phyloP scores from a whole-genome alignment of 78 protist species.

The Dictyostelium brefeldianum region DNA sequence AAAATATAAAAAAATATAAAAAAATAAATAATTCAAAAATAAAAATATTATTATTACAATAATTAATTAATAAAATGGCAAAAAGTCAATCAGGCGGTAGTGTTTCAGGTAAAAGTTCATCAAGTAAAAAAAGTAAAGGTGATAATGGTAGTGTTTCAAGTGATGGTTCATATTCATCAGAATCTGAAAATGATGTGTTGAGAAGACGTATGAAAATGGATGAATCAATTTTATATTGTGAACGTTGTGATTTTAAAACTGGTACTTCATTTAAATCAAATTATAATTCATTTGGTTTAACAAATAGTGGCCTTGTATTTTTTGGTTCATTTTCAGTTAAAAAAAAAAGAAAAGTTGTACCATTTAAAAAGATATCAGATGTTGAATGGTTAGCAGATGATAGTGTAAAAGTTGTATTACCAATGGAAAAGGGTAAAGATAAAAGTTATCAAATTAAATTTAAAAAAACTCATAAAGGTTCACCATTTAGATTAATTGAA shows the following conservation, averaged over 20 bases:
- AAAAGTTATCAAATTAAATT: slow-evolving; percentile 9
- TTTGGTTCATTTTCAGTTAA: slow-evolving; percentile 6
- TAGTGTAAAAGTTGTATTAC: not conserved
- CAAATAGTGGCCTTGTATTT: not conserved
- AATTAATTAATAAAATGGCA: no score
- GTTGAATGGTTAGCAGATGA: slow-evolving; percentile 12
- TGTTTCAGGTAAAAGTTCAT: slow-evolving; percentile 13
- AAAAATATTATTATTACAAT: no score
- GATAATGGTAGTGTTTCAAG: not conserved
- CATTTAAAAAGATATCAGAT: not conserved
- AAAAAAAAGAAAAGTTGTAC: slow-evolving; percentile 12
- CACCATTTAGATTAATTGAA: slow-evolving; percentile 20
- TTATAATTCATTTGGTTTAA: slow-evolving; percentile 5
- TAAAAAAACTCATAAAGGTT: slow-evolving; percentile 22
- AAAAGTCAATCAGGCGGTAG: not conserved
- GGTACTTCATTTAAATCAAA: not conserved
- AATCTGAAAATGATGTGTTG: slow-evolving; percentile 1
- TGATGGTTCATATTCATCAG: not conserved
- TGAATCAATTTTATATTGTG: not conserved
- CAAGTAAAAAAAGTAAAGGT: not conserved
- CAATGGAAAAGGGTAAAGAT: not conserved
- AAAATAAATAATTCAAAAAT: not conserved
- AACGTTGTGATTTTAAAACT: not conserved
- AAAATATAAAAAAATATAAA: not conserved
- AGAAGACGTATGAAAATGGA: not conserved